Evolutionary conservation across 495 filamentous ascomycete genomes (phyloP), one percentile per base, ranked within the genome.

Genomic region (Pyrenopolyporus hunteri): DNA sequence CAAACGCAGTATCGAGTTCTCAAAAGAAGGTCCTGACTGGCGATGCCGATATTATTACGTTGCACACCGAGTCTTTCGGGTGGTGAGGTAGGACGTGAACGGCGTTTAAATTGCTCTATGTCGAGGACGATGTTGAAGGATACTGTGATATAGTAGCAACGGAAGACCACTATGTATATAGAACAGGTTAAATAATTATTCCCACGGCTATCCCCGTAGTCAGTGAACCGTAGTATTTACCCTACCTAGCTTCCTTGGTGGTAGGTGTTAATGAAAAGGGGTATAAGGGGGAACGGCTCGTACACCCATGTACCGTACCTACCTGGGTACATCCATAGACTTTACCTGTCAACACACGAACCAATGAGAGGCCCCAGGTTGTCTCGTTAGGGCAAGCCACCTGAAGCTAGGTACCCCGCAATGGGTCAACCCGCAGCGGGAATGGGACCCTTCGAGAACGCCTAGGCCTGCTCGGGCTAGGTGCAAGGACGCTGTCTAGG

Each of bases 51-150:
- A 88, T 91, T 74, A 79, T 92, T 36, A 89, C 85, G 65, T 64
- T 92, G 62, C 89, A 92, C 75, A 83, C 87, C 6, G 89, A 92
- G 74, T 90, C 65, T 22, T 70, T 70, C 36, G 68, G 68, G 2
- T 70, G 68, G 68, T 70, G 47, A 59, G 23, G 22, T 48, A 13
- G 28, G 23, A 32, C 5, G 8, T 8, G 19, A 7, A 47, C 11
- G 23, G 10, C 11, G 31, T 11, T 31, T 31, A 10, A 17, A n/a
- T 23, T 20, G 3, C 28, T 37, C n/a, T 7, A 6, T 37, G 14
- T 19, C 3, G 17, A 39, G 11, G 31, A n/a, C 10, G 11, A 33
- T 6, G 14, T 33, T 33, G 9, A 2, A 7, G 8, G 9, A 33
- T 33, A 10, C 3, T 33, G 31, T 9, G 2, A 33, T 33, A 9